These are phyloP conservation scores for Arabidopsis thaliana DNA, from an alignment of 345 rosid species.

Conservation along the genomic window TAIR10.1 NC_003071.7:3170001-3170500, in stretches of 20 bases:
- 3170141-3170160: conserved; percentile 24
- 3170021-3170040: conserved; percentile 14
- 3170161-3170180: background rate
- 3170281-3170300: conserved; percentile 5
- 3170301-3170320: conserved; percentile 19
- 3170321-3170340: conserved; percentile 37
- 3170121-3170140: conserved; percentile 15
- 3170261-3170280: conserved; percentile 16
- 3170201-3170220: background rate
- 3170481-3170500: conserved; percentile 63
- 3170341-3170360: conserved; percentile 14
- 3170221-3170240: background rate
- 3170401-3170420: conserved; percentile 79
- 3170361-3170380: background rate
- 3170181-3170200: background rate
- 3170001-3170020: background rate
- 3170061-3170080: background rate
- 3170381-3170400: conserved; percentile 40
- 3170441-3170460: conserved; percentile 73
- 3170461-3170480: conserved; percentile 78
- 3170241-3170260: conserved; percentile 10
- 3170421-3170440: conserved; percentile 75
- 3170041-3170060: background rate
- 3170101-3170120: conserved; percentile 19
- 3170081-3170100: background rate